These are phyloP conservation scores for Corymbia maculata DNA, from an alignment of 345 rosid genomes.

Conservation along the genomic window DNA sequence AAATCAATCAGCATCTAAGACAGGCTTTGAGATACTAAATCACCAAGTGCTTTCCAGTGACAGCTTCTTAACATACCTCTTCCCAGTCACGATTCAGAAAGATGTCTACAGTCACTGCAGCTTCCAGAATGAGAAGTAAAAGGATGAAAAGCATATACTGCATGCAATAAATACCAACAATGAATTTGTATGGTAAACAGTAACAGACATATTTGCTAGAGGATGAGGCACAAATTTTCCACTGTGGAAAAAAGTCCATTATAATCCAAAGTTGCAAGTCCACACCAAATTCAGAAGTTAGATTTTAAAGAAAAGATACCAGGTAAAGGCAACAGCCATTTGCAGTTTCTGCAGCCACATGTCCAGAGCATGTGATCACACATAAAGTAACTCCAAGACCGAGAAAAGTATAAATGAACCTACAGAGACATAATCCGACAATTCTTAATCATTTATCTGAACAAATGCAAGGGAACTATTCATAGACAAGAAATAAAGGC, in stretches of 20 bases:
- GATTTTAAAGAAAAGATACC: slow-evolving; percentile 18
- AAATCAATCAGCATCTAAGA: neutral
- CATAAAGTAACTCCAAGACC: slow-evolving; percentile 59
- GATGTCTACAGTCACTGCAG: slow-evolving; percentile 63
- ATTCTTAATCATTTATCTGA: neutral
- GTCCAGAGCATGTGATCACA: slow-evolving; percentile 69
- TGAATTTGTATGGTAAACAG: neutral
- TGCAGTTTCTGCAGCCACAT: slow-evolving; percentile 78
- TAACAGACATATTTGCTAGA: neutral
- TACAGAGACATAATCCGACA: slow-evolving; percentile 15
- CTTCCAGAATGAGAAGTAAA: slow-evolving; percentile 67
- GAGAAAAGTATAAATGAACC: slow-evolving; percentile 77
- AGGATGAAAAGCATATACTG: slow-evolving; percentile 74
- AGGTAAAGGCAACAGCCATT: slow-evolving; percentile 82
- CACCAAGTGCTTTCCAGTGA: neutral
- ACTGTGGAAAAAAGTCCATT: neutral
- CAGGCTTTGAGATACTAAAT: neutral
- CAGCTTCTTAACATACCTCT: slow-evolving; percentile 29
- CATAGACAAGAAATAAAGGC: neutral
- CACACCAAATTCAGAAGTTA: neutral
- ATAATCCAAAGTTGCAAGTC: neutral
- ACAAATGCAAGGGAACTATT: neutral
- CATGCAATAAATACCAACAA: neutral
- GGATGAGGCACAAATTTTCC: neutral
- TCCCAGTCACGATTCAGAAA: slow-evolving; percentile 76